A percentile compares a stretch with the other conserved stretches of the same genome.
Evolutionary conservation across 768 basidiomycete genomes (phyloP).

Genomic region (Leccinum longicurvipes): DNA sequence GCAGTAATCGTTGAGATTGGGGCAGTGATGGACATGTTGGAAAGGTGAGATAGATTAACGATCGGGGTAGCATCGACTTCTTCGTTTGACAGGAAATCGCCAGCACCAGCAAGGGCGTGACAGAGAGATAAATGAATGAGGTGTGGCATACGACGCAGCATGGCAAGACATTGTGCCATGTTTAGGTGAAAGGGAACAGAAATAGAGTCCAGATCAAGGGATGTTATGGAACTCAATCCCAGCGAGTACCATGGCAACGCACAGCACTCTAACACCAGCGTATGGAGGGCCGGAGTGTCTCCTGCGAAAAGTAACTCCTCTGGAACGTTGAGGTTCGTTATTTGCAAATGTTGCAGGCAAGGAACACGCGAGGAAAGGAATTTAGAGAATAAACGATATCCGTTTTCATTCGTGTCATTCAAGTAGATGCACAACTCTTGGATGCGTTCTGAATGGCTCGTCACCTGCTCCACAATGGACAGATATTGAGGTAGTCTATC

Average conservation of each 20-base stretch:
- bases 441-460: neutral
- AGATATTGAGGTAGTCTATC: neutral
- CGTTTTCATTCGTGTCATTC: no score
- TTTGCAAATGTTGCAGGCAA: neutral
- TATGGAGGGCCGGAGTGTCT: neutral
- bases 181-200: slow-evolving; percentile 23
- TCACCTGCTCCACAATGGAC: neutral
- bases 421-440: neutral
- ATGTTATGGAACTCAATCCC: slow-evolving; percentile 26
- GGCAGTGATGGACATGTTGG: slow-evolving; percentile 1
- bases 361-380: neutral
- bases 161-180: slow-evolving; percentile 28
- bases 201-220: slow-evolving; percentile 32
- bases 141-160: slow-evolving; percentile 32
- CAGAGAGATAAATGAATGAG: slow-evolving; percentile 34
- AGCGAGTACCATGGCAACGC: neutral
- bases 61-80: neutral
- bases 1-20: neutral
- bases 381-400: neutral
- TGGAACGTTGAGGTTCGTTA: neutral
- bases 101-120: slow-evolving; percentile 25
- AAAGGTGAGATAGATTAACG: neutral
- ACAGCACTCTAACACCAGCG: neutral
- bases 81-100: neutral
- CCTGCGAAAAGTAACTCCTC: neutral